Evolutionary conservation across 257 asterid genomes (phyloP).

Genomic region (Perilla frutescens): DNA sequence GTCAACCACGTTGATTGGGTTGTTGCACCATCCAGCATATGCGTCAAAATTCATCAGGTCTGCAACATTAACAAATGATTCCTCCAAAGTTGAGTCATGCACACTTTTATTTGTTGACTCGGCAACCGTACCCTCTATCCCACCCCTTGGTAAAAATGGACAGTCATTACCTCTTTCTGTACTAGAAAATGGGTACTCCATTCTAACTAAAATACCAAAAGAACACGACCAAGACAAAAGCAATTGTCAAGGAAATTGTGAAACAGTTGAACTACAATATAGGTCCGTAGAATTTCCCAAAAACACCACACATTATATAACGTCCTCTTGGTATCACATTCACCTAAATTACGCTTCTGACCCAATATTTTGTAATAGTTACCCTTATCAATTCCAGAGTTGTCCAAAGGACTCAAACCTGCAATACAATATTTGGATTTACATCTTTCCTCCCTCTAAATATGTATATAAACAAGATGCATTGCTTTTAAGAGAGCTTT

Average conservation of each 20-base stretch:
- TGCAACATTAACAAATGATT: conserved; percentile 44
- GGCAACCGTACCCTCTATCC: conserved; percentile 46
- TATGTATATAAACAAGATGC: conserved; percentile 21
- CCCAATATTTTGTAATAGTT: conserved; percentile 2
- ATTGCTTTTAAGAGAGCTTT: neutral
- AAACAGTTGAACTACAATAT: conserved; percentile 23
- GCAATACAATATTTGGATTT: conserved; percentile 27
- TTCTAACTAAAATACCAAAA: conserved; percentile 29
- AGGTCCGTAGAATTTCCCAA: conserved; percentile 23
- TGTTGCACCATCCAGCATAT: conserved; percentile 68
- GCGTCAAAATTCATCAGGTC: conserved; percentile 68
- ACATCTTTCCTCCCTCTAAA: conserved; percentile 28
- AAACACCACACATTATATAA: conserved; percentile 9
- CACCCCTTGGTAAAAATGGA: conserved; percentile 48
- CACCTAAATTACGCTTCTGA: conserved; percentile 17
- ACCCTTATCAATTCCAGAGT: conserved; percentile 22
- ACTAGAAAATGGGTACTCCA: conserved; percentile 53
- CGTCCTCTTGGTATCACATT: conserved; percentile 29
- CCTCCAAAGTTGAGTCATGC: conserved; percentile 50
- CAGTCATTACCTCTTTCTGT: conserved; percentile 40
- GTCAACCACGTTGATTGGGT: conserved; percentile 57
- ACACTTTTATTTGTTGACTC: conserved; percentile 42
- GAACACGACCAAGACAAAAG: conserved; percentile 1
- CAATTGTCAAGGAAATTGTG: conserved; percentile 25
- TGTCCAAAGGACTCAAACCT: conserved; percentile 26